These are phyloP conservation scores for Clonostachys chloroleuca DNA, from an alignment of 2,329 filamentous ascomycete species.

Conservation along the genomic window DNA sequence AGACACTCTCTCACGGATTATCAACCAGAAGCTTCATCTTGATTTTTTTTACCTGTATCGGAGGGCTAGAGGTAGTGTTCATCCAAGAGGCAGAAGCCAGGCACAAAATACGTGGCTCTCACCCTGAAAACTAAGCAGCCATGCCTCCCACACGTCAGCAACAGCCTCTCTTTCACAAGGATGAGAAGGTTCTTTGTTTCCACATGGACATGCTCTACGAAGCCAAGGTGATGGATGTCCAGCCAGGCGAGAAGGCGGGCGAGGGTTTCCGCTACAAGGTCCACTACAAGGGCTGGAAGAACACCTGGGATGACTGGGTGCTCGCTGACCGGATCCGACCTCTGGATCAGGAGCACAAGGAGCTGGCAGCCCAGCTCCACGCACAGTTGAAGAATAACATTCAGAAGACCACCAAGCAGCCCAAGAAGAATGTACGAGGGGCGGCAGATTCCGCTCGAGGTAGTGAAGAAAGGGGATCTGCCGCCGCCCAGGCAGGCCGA, in stretches of 20 bases:
- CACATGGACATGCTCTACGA: constrained; percentile 97
- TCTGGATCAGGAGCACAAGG: constrained; percentile 90
- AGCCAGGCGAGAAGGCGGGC: constrained; percentile 55
- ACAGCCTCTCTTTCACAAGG: constrained; percentile 58
- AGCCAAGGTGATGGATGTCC: constrained; percentile 86
- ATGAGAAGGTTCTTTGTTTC: constrained; percentile 95
- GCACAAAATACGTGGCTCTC: no score
- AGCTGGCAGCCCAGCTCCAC: constrained; percentile 72
- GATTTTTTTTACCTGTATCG: no score
- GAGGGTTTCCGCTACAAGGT: constrained; percentile 82
- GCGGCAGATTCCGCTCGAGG: constrained; percentile 53
- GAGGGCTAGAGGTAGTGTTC: no score
- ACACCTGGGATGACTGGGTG: constrained; percentile 99
- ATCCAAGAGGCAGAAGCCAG: no score
- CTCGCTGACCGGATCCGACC: constrained; percentile 89
- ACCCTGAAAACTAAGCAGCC: neutral
- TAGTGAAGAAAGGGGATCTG: constrained; percentile 71
- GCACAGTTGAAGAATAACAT: constrained; percentile 62
- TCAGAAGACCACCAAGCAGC: constrained; percentile 46
- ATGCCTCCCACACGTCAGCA: constrained; percentile 38
- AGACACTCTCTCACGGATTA: no score
- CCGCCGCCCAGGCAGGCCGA: constrained; percentile 55
- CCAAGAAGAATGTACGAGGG: constrained; percentile 33
- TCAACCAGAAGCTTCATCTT: no score
- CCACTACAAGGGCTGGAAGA: constrained; percentile 99